Evolutionary conservation across 257 asterid species (phyloP).

Genomic region (Rehmannia glutinosa): DNA sequence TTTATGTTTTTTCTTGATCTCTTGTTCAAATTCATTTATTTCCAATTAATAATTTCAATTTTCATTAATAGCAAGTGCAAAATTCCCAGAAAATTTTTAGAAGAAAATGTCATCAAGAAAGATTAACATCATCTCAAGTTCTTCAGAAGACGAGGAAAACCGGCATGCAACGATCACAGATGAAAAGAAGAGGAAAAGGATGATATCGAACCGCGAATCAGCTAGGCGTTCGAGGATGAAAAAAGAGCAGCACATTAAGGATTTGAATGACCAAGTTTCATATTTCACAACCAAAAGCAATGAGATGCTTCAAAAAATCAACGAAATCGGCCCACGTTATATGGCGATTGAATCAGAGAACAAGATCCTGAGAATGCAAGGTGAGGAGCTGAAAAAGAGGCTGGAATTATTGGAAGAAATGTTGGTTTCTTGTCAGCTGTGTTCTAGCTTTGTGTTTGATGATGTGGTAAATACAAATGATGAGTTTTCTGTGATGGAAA

Average conservation of each 20-base stretch:
- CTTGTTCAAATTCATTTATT: background rate
- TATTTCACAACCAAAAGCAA: slow-evolving; percentile 17
- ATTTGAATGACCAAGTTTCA: slow-evolving; percentile 42
- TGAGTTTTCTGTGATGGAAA: background rate
- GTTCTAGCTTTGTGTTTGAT: background rate
- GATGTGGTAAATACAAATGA: background rate
- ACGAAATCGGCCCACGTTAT: slow-evolving; percentile 18
- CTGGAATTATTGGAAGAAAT: slow-evolving; percentile 29
- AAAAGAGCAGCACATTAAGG: slow-evolving; percentile 54
- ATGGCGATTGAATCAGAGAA: slow-evolving; percentile 45
- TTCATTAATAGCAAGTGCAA: too few species aligned
- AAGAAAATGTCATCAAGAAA: slow-evolving; percentile 33
- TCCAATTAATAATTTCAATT: background rate
- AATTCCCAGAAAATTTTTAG: too few species aligned
- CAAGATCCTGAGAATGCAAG: slow-evolving; percentile 29
- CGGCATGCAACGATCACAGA: slow-evolving; percentile 27
- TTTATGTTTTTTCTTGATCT: slow-evolving; percentile 44
- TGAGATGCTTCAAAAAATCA: slow-evolving; percentile 19
- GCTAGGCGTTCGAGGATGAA: slow-evolving; percentile 68
- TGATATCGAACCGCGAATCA: slow-evolving; percentile 65
- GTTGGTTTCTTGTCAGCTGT: slow-evolving; percentile 11
- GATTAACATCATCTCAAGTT: slow-evolving; percentile 27
- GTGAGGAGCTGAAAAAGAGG: slow-evolving; percentile 41
- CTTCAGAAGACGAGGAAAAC: slow-evolving; percentile 28
- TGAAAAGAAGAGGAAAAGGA: slow-evolving; percentile 60